Evolutionary conservation across 192 early-diverging fungal species (phyloP), one percentile per base, ranked within the genome.

Genomic region (Backusella australiensis): DNA sequence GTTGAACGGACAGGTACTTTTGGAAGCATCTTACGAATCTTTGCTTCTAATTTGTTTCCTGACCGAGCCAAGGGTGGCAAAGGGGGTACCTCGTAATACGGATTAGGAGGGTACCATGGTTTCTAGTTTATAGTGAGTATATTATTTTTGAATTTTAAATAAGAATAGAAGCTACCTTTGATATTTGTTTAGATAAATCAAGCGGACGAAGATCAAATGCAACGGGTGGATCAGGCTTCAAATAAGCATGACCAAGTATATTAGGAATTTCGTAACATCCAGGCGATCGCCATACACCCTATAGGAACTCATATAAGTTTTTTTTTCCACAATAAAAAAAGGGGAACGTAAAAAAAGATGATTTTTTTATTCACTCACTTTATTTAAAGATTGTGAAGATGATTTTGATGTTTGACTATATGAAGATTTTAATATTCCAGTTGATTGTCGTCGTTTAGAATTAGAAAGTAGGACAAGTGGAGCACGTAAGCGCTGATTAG

Each of bases 51-150:
- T 77, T 79, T 74, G 66, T 80, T 72, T 78, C 66, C 76, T 77
- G 69, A 38, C 65, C 81, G 49, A 77, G 79, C 34, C 76, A 86
- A 68, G 49, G 78, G 77, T 41, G 72, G 71, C 46, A 82, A 39
- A 19, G 56, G 71, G 17, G 82, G 82, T 49, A 83, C 80, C 26
- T 77, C 67, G 17, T 77, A 73, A 74, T 69, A 73, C 12, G 63
- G 63, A 59, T 79, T 79, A 67, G 82, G 75, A 72, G 82, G 82
- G 6, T 69, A 73, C 82, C 82, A 83, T n/a, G 82, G 82, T 66
- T 68, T 79, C 74, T 81, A 38, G 71, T 63, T 21, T 49, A 3
- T 38, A 17, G 34, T 67, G 66, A 35, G 34, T 67, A n/a, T 52
- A 46, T 53, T 76, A 38, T 52, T 53, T 53, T 53, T 66, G 15